Percentiles rank a stretch among this genome's conserved stretches.
phyloP scores from a whole-genome alignment of 192 early-diverging fungal species.

The Backusella mclennaniae region DNA sequence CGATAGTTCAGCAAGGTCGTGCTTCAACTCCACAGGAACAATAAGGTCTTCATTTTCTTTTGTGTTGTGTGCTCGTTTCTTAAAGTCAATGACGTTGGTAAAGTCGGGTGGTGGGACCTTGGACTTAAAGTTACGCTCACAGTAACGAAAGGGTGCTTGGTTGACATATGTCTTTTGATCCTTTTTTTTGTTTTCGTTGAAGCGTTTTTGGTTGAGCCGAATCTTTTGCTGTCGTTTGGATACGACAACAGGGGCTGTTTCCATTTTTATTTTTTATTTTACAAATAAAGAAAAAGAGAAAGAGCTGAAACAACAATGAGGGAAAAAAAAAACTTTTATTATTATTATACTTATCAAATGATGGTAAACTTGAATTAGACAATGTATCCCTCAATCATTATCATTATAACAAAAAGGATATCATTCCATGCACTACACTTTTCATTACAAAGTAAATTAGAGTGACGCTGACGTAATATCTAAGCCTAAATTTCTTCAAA shows the following conservation, averaged over 20 bases:
- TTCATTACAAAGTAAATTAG: too few relatives aligned
- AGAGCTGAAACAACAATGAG: too few relatives aligned
- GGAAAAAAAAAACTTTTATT: too few relatives aligned
- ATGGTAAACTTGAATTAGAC: too few relatives aligned
- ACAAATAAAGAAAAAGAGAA: too few relatives aligned
- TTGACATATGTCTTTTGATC: slow-evolving; percentile 31
- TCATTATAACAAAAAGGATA: too few relatives aligned
- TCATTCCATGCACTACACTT: too few relatives aligned
- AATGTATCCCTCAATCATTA: too few relatives aligned
- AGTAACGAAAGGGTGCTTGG: slow-evolving; percentile 68
- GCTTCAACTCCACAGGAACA: neutral
- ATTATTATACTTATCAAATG: too few relatives aligned
- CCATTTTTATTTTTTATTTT: neutral
- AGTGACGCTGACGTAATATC: too few relatives aligned
- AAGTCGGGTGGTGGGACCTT: slow-evolving; percentile 51
- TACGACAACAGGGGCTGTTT: slow-evolving; percentile 15
- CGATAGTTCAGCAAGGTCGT: slow-evolving; percentile 15
- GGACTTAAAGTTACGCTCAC: slow-evolving; percentile 62
- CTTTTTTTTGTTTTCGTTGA: slow-evolving; percentile 19
- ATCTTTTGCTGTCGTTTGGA: slow-evolving; percentile 33
- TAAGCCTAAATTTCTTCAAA: too few relatives aligned
- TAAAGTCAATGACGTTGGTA: slow-evolving; percentile 55
- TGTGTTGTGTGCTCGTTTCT: slow-evolving; percentile 24
- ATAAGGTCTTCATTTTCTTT: neutral
- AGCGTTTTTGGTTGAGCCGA: slow-evolving; percentile 18